Conservation (phyloP, 148 eudicot species). For the Diospyros lotus region DNA sequence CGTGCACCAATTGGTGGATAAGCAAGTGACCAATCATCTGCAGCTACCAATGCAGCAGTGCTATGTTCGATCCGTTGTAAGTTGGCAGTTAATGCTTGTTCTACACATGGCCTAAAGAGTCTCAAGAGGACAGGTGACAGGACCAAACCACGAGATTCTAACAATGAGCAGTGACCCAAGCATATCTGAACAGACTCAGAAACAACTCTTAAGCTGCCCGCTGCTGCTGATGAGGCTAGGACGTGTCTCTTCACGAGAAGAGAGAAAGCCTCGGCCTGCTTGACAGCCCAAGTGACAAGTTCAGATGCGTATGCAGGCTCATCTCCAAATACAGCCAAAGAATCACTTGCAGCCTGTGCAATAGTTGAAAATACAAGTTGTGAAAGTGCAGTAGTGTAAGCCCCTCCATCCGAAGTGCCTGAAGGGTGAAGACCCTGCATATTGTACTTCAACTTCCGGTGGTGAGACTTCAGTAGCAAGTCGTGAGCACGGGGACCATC, state of each 20-base stretch:
- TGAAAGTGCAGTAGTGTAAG: constrained; percentile 49
- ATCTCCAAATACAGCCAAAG: constrained; percentile 66
- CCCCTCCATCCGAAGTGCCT: constrained; percentile 34
- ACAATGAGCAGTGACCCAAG: constrained; percentile 64
- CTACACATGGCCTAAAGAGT: constrained; percentile 65
- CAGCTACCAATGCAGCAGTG: constrained; percentile 75
- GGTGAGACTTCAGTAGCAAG: constrained; percentile 65
- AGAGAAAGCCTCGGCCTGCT: constrained; percentile 53
- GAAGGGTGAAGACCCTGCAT: constrained; percentile 45
- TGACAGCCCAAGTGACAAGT: constrained; percentile 85
- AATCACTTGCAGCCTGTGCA: constrained; percentile 81
- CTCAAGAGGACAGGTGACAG: constrained; percentile 65
- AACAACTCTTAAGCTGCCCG: constrained; percentile 65
- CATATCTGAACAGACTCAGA: constrained; percentile 68
- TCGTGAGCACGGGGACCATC: constrained; percentile 85
- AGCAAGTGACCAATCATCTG: constrained; percentile 76
- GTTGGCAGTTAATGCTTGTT: constrained; percentile 57
- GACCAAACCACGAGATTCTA: constrained; percentile 76
- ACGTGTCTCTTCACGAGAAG: constrained; percentile 50
- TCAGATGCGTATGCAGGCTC: constrained; percentile 74
- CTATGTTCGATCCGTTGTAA: constrained; percentile 67
- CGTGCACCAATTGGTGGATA: constrained; percentile 42
- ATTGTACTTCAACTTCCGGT: constrained; percentile 38
- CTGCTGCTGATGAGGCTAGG: constrained; percentile 58
- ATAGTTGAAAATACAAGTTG: constrained; percentile 74